Conservation (phyloP, 768 basidiomycete species). For the Rhodotorula taiwanensis region DNA sequence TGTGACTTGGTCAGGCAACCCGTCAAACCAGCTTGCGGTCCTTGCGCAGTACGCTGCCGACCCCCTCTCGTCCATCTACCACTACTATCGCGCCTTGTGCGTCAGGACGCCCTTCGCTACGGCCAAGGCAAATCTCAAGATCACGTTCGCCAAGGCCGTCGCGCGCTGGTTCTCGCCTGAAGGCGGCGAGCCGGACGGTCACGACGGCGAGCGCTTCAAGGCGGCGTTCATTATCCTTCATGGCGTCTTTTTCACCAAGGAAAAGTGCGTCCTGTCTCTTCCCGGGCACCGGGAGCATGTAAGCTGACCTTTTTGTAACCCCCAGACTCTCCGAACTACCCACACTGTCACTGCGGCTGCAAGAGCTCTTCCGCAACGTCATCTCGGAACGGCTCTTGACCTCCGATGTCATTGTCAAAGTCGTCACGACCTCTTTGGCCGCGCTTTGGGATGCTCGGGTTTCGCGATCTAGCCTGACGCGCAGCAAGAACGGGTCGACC, state of each 20-base stretch:
- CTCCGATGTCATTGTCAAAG: constrained; percentile 66
- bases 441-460: constrained; percentile 79
- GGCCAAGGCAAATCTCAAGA: constrained; percentile 74
- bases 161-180: constrained; percentile 51
- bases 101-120: constrained; percentile 79
- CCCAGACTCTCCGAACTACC: constrained; percentile 30
- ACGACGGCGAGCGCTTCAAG: constrained; percentile 58
- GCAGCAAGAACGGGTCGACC: constrained; percentile 4
- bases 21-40: constrained; percentile 93
- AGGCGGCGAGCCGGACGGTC: constrained; percentile 31
- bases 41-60: constrained; percentile 77
- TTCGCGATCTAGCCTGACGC: constrained; percentile 48
- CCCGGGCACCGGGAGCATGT: too few relatives aligned
- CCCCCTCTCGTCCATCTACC: constrained; percentile 67
- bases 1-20: constrained; percentile 52
- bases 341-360: constrained; percentile 51
- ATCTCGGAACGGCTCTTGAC: constrained; percentile 65
- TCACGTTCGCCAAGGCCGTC: constrained; percentile 60
- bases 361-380: constrained; percentile 56
- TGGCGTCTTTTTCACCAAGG: constrained; percentile 57
- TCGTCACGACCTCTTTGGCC: constrained; percentile 66
- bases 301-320: background rate
- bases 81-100: constrained; percentile 87
- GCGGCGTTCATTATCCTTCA: constrained; percentile 69
- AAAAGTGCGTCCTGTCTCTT: constrained; percentile 35